Base-by-base conservation (phyloP, 345 rosid genomes). In the Psidium friedrichsthalianum region DNA sequence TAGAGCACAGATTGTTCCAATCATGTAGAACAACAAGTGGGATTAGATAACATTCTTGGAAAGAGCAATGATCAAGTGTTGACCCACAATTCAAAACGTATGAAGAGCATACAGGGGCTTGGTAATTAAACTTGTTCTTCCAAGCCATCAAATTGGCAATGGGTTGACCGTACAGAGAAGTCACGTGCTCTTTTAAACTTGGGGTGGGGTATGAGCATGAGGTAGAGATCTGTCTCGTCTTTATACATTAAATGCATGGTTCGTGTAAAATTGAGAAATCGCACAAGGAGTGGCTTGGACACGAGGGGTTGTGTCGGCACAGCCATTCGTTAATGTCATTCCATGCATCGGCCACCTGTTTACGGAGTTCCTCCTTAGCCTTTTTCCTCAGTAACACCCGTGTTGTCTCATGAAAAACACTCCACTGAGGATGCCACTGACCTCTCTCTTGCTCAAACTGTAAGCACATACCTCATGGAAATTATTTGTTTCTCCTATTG, bases 141-240 rank as follows among this genome's bases (percentile, higher is more conserved):
- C 59, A 22, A 22, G 24, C 59, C 59, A 22, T 56, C n/a, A 56
- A n/a, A 56, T 22, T 7, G 59, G 59, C 59, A 56, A 56, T 56
- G 59, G 59, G 24, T 56, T 8, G 59, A 22, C 12, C n/a, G n/a
- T 22, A 22, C 25, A 56, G n/a, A 56, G 59, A 22, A 56, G n/a
- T 22, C n/a, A 8, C 59, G 4, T 22, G 59, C n/a, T 56, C 3
- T 22, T 56, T 56, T 0, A 56, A 56, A n/a, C n/a, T 58, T 27
- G 84, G 69, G n/a, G n/a, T n/a, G n/a, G n/a, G n/a, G n/a, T 86
- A 84, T 82, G 81, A 58, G 76, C 83, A 82, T 87, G 61, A n/a
- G 74, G 49, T 56, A 83, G 42, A 16, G 16, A 83, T 83, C 84
- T 14, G 4, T 32, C 29, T 78, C 82, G 21, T 36, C 40, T 32